Evolutionary conservation across 768 basidiomycete genomes (phyloP), one percentile per base, ranked within the genome.

Genomic region (Lactarius trivialis): DNA sequence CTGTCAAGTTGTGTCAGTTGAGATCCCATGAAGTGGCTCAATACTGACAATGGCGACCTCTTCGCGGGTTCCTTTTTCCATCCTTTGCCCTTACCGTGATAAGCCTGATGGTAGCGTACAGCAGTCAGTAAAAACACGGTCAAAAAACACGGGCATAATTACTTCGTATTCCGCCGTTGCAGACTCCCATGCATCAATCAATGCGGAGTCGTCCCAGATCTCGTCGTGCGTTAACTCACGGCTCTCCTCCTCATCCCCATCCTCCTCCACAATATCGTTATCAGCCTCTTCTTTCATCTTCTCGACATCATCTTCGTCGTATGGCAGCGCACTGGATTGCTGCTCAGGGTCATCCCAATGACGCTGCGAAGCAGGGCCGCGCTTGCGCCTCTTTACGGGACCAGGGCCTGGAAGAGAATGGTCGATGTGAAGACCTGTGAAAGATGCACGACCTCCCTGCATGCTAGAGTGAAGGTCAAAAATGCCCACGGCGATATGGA

Each of bases 171-270:
- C 91, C 60, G 88, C 88, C 65, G 80, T 83, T 19, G 91, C 91
- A 62, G 90, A 85, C 71, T 92, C 81, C 91, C 91, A 92, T 21
- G 91, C 91, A 56, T 88, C 80, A 50, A 93, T 81, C 65, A 93
- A 79, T 4, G 87, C 88, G 37, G 88, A 86, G 71, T 93, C 91
- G 66, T 93, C 91, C 91, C 91, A 93, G 39, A 91, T 84, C 68
- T 93, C 90, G 53, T 85, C 81, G 36, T 86, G 80, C 9, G 85
- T 83, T 61, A 91, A 77, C 58, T 83, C 78, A 30, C 85, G 78
- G 65, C 85, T 84, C 68, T 86, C 83, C 34, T 79, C 77, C 30
- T 79, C 76, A 12, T 77, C 76, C 19, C 71, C 73, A 3, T 71
- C 73, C n/a, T 74, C 76, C 5, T 68, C 68, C 17, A 67, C 73